Base-by-base conservation (phyloP, 345 rosid species). In the Mercurialis annua region DNA sequence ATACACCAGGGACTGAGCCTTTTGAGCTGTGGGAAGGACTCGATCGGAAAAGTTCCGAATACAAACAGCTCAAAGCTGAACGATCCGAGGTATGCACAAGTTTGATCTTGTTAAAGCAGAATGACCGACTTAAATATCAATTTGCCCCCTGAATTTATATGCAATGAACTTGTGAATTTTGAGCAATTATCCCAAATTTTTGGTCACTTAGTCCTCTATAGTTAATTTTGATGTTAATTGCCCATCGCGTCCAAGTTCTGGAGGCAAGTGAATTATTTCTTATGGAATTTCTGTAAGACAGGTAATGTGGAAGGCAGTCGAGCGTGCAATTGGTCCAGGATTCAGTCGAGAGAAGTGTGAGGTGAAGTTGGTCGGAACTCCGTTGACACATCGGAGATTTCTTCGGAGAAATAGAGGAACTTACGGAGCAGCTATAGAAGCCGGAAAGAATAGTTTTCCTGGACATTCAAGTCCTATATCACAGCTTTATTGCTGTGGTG, bases 271-370 rank as follows among this genome's bases (percentile, higher is more conserved):
- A 30, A 56, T 31, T 29, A 9, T 31, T 56, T 63, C 42, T 51
- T 20, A 26, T 27, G 30, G 30, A 26, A 42, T 64, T 38, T 40
- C 51, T 61, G 57, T 9, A 16, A 36, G 29, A 43, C 76, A 92
- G 98, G 96, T 92, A 51, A 72, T 88, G 90, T 92, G 97, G 97
- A 84, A 63, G 75, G 98, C 97, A 0, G 93, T 88, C 1, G 96
- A 90, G 75, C 89, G 93, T 31, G 97, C 83, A 0, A 82, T 92
- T 44, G 96, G 98, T 33, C 81, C 87, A 0, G 85, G 90, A 20
- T 92, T 92, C 72, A 82, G 77, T 36, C 85, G 92, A 3, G 92
- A 90, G 31, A 90, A 84, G 50, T 90, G 97, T 42, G 86, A 81
- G 80, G 92, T 90, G 78, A 84, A 86, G 80, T 72, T 90, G 70